These are phyloP conservation scores for Xerocomus spinulosus DNA, from an alignment of 768 basidiomycete species.

Conservation along the genomic window DNA sequence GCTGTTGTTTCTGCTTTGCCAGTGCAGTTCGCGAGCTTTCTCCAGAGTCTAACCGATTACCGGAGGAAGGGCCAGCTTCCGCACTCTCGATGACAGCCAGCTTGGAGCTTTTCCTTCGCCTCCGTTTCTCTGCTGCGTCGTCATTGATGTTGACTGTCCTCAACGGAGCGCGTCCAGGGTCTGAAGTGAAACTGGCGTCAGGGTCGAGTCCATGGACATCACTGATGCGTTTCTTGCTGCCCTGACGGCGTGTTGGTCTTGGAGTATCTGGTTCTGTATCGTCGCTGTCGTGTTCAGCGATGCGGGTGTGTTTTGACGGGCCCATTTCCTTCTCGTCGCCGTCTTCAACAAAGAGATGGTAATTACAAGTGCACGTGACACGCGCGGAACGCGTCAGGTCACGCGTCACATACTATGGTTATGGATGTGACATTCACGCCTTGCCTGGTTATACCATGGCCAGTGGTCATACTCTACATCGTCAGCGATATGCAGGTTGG, in stretches of 20 bases:
- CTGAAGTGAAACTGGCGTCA: constrained; percentile 32
- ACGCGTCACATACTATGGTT: constrained; percentile 19
- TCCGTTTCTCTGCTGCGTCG: constrained; percentile 82
- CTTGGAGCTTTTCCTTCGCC: constrained; percentile 75
- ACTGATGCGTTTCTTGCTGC: constrained; percentile 39
- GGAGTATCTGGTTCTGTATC: constrained; percentile 34
- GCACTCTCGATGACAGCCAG: constrained; percentile 51
- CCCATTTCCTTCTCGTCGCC: constrained; percentile 18
- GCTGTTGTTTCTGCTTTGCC: constrained; percentile 56
- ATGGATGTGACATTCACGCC: too few species aligned
- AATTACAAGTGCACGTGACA: constrained; percentile 25
- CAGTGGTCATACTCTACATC: too few species aligned
- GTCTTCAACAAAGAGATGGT: constrained; percentile 29
- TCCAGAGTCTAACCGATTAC: constrained; percentile 36
- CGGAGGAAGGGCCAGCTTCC: constrained; percentile 53
- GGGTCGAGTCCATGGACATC: constrained; percentile 44
- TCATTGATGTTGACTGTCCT: constrained; percentile 58
- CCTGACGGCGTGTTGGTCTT: constrained; percentile 18
- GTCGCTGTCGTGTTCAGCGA: constrained; percentile 23
- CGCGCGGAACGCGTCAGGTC: constrained; percentile 26
- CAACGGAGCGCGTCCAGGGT: constrained; percentile 39
- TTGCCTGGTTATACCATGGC: too few species aligned
- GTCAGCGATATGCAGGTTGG: too few species aligned
- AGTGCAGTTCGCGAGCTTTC: constrained; percentile 42
- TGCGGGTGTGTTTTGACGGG: constrained; percentile 20